Percentiles rank a stretch among this genome's conserved stretches.
Conservation (phyloP, 2,329 filamentous ascomycete genomes). For the Pseudocercospora crystallina region DNA sequence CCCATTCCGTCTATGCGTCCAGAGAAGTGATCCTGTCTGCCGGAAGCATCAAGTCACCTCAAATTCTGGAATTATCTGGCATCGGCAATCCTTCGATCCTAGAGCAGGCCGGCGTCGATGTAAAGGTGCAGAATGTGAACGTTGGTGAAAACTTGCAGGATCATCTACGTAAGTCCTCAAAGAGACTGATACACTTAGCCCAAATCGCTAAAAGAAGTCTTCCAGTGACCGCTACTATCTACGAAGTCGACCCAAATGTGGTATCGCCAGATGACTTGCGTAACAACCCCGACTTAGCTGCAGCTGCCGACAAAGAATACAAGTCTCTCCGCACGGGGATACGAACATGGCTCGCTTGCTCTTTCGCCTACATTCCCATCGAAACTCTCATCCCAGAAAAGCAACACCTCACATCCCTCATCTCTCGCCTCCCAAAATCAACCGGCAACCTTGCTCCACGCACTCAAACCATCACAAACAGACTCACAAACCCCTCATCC, state of each 20-base stretch:
- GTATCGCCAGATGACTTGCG: background rate
- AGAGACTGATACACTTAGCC: background rate
- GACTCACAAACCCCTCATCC: background rate
- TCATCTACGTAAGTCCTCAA: conserved; percentile 37
- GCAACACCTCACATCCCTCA: background rate
- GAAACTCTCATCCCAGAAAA: background rate
- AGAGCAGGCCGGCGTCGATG: conserved; percentile 51
- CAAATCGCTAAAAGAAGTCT: background rate
- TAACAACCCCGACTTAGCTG: background rate
- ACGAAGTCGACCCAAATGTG: conserved; percentile 8
- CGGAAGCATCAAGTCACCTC: conserved; percentile 63
- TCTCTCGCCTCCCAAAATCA: background rate
- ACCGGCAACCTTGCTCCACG: background rate
- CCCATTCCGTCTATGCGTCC: background rate
- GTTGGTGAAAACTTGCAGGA: conserved; percentile 66
- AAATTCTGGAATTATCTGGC: conserved; percentile 66
- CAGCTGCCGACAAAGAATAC: conserved; percentile 8
- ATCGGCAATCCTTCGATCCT: conserved; percentile 58
- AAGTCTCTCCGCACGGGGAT: background rate
- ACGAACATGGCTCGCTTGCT: conserved; percentile 1
- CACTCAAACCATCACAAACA: background rate
- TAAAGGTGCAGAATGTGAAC: conserved; percentile 58
- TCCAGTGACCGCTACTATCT: conserved; percentile 7
- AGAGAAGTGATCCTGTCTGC: conserved; percentile 47
- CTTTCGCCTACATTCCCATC: conserved; percentile 6